A percentile compares a stretch with the other conserved stretches of the same genome.
Evolutionary conservation across 768 basidiomycete genomes (phyloP).

Genomic region (Lyophyllum decastes): DNA sequence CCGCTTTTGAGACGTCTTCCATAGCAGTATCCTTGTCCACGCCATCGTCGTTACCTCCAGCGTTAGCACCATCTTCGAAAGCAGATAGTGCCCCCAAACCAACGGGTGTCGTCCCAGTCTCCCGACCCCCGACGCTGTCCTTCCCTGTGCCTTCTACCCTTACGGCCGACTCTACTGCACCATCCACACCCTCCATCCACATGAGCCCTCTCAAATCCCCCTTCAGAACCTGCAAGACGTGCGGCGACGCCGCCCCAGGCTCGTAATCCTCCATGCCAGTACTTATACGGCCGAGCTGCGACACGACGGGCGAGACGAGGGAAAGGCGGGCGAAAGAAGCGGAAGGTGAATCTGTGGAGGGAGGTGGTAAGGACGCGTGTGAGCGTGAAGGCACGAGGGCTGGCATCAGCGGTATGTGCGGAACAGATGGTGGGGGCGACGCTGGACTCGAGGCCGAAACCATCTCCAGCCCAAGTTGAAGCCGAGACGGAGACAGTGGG

Average conservation of each 20-base stretch:
- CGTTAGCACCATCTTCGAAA: too few species aligned
- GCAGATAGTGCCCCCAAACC: too few species aligned
- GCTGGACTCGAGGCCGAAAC: too few species aligned
- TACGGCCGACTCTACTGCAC: neutral
- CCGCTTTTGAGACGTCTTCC: too few species aligned
- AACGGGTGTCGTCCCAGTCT: too few species aligned
- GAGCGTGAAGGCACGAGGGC: neutral
- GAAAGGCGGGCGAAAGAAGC: conserved; percentile 56
- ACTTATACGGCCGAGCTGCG: neutral
- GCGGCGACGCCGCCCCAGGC: neutral
- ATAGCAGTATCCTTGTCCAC: neutral
- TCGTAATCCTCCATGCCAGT: neutral
- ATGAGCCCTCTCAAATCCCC: neutral
- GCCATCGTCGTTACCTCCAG: too few species aligned
- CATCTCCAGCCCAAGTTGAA: too few species aligned
- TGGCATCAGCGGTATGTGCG: neutral
- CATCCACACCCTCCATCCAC: neutral
- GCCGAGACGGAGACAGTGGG: too few species aligned
- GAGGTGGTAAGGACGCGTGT: neutral
- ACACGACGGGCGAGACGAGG: conserved; percentile 36
- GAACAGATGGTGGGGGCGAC: too few species aligned
- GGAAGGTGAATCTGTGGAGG: conserved; percentile 38
- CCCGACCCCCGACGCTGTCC: too few species aligned
- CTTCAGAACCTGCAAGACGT: neutral
- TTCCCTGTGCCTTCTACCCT: too few species aligned